These are phyloP conservation scores for Nelumbo lutea DNA, from an alignment of 164 flowering plant genomes.

Conservation along the genomic window DNA sequence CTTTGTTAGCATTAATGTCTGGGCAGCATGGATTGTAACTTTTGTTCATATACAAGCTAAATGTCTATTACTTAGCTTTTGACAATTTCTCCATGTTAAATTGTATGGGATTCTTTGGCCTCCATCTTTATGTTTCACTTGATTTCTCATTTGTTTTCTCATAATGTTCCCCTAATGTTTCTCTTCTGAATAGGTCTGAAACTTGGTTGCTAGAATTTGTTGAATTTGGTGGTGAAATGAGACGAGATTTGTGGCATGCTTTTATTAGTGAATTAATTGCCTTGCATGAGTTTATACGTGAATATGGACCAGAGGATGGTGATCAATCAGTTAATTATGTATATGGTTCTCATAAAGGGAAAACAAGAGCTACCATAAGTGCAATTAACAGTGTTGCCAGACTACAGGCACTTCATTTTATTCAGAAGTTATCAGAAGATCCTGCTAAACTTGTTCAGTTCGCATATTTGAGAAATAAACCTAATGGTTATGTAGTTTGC, in stretches of 20 bases:
- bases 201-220: conserved; percentile 86
- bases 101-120: neutral
- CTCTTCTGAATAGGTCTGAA: conserved; percentile 46
- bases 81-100: neutral
- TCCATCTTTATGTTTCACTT: neutral
- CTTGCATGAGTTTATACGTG: conserved; percentile 59
- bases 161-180: conserved; percentile 1
- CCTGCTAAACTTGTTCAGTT: conserved; percentile 82
- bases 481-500: conserved; percentile 70
- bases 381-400: conserved; percentile 67
- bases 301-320: conserved; percentile 73
- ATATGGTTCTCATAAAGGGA: conserved; percentile 78
- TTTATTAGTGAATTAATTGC: conserved; percentile 73
- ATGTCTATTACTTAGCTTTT: too few species aligned
- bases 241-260: conserved; percentile 96
- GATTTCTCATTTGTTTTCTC: neutral
- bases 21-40: too few species aligned
- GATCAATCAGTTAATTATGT: conserved; percentile 53
- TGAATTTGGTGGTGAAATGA: conserved; percentile 89
- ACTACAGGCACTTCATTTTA: conserved; percentile 79
- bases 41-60: too few species aligned
- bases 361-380: conserved; percentile 46
- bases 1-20: too few species aligned
- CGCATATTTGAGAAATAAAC: conserved; percentile 65
- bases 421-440: conserved; percentile 70